Conservation (phyloP, 2,329 filamentous ascomycete species). For the Nemania sp. region DNA sequence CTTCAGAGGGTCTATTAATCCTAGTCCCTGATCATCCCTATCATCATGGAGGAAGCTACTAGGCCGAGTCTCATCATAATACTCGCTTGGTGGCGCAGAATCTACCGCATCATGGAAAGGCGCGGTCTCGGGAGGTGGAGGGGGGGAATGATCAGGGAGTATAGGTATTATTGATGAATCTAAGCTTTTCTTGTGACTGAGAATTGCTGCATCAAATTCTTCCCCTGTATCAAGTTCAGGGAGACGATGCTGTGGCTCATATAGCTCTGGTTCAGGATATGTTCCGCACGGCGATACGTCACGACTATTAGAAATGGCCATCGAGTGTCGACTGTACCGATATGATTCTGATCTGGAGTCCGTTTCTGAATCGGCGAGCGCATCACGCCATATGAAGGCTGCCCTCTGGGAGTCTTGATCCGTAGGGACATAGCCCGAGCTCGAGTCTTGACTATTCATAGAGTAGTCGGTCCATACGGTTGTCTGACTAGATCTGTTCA, state of each 20-base stretch:
- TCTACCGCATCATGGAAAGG: constrained; percentile 34
- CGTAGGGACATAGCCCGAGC: constrained; percentile 38
- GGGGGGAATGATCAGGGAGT: constrained; percentile 55
- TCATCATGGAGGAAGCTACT: constrained; percentile 46
- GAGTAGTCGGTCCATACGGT: constrained; percentile 66
- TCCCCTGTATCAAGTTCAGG: constrained; percentile 56
- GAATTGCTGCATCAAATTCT: constrained; percentile 54
- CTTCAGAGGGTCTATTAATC: constrained; percentile 49
- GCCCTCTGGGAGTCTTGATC: constrained; percentile 31
- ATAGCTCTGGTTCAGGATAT: constrained; percentile 33
- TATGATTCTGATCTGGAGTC: constrained; percentile 35
- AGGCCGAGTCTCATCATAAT: constrained; percentile 48
- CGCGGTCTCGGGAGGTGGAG: constrained; percentile 48
- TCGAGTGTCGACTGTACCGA: constrained; percentile 37
- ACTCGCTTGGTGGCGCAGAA: constrained; percentile 44
- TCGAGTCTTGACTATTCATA: constrained; percentile 54
- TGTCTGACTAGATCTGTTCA: constrained; percentile 56
- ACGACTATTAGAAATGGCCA: constrained; percentile 37
- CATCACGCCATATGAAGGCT: constrained; percentile 33
- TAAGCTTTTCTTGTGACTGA: constrained; percentile 40
- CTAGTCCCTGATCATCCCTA: constrained; percentile 48
- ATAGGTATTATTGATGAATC: constrained; percentile 33
- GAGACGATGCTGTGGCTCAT: constrained; percentile 44
- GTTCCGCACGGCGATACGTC: constrained; percentile 40
- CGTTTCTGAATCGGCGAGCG: constrained; percentile 36